Evolutionary conservation across 2,329 filamentous ascomycete species (phyloP).

Genomic region (Fusarium protoensiforme): DNA sequence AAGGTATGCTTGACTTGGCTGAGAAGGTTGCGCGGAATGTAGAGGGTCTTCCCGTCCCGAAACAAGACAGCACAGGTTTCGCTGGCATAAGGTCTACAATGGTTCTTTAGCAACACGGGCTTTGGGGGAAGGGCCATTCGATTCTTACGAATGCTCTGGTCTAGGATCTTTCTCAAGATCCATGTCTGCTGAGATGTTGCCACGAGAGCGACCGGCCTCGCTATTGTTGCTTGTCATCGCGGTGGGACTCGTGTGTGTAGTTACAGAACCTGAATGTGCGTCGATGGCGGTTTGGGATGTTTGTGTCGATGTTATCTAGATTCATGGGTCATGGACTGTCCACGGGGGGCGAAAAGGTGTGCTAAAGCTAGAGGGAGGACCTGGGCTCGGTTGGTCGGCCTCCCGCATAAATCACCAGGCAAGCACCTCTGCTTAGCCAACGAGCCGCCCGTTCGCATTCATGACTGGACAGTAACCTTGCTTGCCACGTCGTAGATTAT

Average conservation of each 20-base stretch:
- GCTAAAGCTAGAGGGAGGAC: not conserved
- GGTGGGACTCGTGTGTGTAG: not conserved
- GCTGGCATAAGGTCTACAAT: not conserved
- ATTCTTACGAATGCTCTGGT: not conserved
- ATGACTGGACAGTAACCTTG: not conserved
- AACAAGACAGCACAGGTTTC: not conserved
- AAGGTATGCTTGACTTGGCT: not conserved
- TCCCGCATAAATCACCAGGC: not conserved
- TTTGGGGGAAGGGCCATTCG: not conserved
- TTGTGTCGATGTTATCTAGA: no score
- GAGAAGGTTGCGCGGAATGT: not conserved
- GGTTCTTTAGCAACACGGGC: not conserved
- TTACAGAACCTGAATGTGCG: not conserved
- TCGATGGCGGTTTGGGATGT: not conserved
- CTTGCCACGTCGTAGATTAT: not conserved
- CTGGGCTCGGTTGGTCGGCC: not conserved
- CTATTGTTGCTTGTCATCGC: not conserved
- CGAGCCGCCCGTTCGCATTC: not conserved
- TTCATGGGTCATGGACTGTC: no score
- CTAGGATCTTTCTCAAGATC: not conserved
- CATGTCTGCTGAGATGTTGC: not conserved
- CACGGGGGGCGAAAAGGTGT: not conserved
- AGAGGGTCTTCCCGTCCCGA: not conserved
- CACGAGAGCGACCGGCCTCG: not conserved
- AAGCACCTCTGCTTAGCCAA: not conserved